Percentiles rank a stretch among this genome's conserved stretches.
Conservation (phyloP, 2,329 filamentous ascomycete genomes). For the Colletotrichum endophyticum region DNA sequence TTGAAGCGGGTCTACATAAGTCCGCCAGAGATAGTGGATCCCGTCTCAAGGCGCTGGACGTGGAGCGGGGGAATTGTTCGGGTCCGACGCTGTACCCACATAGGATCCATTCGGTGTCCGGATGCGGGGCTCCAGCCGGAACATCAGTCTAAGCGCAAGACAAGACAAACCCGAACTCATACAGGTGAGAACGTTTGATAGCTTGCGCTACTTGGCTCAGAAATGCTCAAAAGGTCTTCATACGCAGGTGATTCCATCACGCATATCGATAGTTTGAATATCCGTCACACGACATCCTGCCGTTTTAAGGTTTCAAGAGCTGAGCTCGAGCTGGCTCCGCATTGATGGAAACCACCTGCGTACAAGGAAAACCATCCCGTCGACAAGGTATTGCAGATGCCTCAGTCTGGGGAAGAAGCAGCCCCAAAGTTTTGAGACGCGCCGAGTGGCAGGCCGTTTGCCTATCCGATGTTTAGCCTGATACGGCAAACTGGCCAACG, state of each 20-base stretch:
- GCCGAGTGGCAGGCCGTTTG: not conserved
- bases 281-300: not conserved
- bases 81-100: not conserved
- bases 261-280: not conserved
- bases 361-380: not conserved
- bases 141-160: not conserved
- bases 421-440: not conserved
- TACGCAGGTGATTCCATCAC: not conserved
- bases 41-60: not conserved
- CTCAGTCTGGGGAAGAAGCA: not conserved
- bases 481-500: not conserved
- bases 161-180: not conserved
- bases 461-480: slow-evolving; percentile 5
- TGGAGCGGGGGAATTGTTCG: not conserved
- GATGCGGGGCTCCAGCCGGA: not conserved
- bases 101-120: not conserved
- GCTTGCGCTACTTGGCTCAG: not conserved
- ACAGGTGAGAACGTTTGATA: not conserved
- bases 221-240: not conserved
- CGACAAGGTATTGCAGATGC: not conserved
- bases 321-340: not conserved
- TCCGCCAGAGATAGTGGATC: not conserved
- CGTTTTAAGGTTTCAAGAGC: not conserved
- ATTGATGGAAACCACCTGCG: not conserved
- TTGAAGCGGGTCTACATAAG: not conserved